Base-by-base conservation (phyloP, 108 stramenopile genomes). In the Cyclotella choctawhatcheeana region DNA sequence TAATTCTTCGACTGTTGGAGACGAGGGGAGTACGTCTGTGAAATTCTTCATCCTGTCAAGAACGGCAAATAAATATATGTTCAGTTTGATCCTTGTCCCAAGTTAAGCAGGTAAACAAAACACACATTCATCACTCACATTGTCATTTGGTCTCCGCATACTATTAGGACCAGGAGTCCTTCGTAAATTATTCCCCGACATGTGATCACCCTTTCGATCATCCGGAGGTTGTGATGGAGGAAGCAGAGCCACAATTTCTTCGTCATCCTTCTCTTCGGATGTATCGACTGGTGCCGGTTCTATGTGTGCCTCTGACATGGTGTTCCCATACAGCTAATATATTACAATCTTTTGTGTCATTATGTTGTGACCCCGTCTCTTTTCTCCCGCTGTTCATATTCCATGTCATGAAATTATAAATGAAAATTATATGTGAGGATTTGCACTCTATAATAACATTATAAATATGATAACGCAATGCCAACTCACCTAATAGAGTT, bases 251-350 rank as follows among this genome's bases (percentile, higher is more conserved):
- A 67, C 37, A 34, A 76, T 67, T 62, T 76, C 67, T 54, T 67
- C 67, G 20, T 76, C 67, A 27, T 76, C 66, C 14, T 67, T 40
- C 14, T 74, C 58, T 16, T 64, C 64, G 27, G 51, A 52, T 52
- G 51, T 52, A 22, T 52, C 51, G 22, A 22, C 37, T 40, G 37
- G 8, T 12, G 12, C 8, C 12, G 37, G 37, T 40, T 6, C 6
- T 40, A 12, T 12, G 37, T 40, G 37, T 40, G 37, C 8, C 37
- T 40, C 12, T 8, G 37, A 40, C 37, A 40, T 40, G 37, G 12
- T 40, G 12, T n/a, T n/a, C n/a, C n/a, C n/a, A 40, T 40, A 40
- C 12, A 40, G 6, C 8, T 40, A 40, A 40, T 40, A 12, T 8
- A 40, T 40, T 40, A n/a, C n/a, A n/a, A n/a, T n/a, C n/a, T n/a